Percentiles rank a stretch among this genome's conserved stretches.
Evolutionary conservation across 2,329 filamentous ascomycete species (phyloP).

Genomic region (Alternaria tenuissima): DNA sequence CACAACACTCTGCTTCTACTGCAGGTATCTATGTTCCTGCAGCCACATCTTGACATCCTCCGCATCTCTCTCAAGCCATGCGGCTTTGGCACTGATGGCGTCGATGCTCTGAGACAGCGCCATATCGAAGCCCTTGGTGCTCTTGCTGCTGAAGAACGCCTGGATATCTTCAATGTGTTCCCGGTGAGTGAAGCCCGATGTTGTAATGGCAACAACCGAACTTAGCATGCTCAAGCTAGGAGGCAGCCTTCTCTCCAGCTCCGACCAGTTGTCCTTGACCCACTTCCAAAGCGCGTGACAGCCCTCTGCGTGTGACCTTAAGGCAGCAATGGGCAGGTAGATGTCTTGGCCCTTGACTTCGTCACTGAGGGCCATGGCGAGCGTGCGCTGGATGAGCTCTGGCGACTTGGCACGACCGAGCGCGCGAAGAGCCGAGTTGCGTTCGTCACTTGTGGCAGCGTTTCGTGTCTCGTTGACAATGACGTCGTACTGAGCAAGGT

Average conservation of each 20-base stretch:
- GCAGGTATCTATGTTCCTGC: constrained; percentile 69
- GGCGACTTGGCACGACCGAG: constrained; percentile 81
- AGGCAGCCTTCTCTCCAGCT: constrained; percentile 79
- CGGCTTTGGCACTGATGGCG: constrained; percentile 81
- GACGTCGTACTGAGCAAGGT: constrained; percentile 69
- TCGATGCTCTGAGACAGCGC: constrained; percentile 90
- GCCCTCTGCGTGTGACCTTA: constrained; percentile 79
- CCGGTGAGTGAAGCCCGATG: constrained; percentile 78
- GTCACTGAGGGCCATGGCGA: constrained; percentile 76
- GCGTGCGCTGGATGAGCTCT: constrained; percentile 80
- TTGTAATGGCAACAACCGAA: constrained; percentile 82
- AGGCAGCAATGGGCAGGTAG: constrained; percentile 83
- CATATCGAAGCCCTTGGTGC: constrained; percentile 87
- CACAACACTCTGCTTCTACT: constrained; percentile 16
- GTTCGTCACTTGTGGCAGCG: constrained; percentile 82
- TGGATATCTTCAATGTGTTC: constrained; percentile 80
- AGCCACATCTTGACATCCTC: constrained; percentile 79
- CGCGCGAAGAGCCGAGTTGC: constrained; percentile 86
- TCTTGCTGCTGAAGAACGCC: constrained; percentile 81
- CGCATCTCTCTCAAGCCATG: constrained; percentile 79
- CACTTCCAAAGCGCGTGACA: constrained; percentile 82
- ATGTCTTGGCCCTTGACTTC: constrained; percentile 95
- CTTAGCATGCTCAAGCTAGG: constrained; percentile 88
- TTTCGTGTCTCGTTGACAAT: constrained; percentile 78
- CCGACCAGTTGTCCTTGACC: constrained; percentile 90